A percentile compares a stretch with the other conserved stretches of the same genome.
Evolutionary conservation across 306 rosid species (phyloP).

Genomic region (Pterocarpus macrocarpus): DNA sequence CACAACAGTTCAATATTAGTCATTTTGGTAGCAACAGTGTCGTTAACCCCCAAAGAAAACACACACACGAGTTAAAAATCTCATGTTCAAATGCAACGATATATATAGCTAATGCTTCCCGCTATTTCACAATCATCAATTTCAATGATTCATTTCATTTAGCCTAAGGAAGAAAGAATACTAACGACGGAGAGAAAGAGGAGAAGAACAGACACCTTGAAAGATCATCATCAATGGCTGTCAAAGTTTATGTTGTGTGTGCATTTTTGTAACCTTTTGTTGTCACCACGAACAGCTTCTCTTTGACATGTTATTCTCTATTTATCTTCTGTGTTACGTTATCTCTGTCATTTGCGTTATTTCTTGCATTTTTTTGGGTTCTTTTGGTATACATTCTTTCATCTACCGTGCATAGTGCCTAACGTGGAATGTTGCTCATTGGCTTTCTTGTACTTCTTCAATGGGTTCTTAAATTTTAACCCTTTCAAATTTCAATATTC

Average conservation of each 20-base stretch:
- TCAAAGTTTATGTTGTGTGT: slow-evolving; percentile 81
- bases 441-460: not conserved
- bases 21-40: too few relatives aligned
- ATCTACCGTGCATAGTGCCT: not conserved
- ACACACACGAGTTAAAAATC: too few relatives aligned
- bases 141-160: too few relatives aligned
- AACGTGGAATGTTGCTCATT: not conserved
- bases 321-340: not conserved
- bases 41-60: too few relatives aligned
- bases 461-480: not conserved
- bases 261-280: slow-evolving; percentile 12
- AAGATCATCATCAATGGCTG: slow-evolving; percentile 60
- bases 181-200: not conserved
- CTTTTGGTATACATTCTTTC: not conserved
- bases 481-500: not conserved
- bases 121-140: too few relatives aligned
- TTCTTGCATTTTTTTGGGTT: too few relatives aligned
- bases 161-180: not conserved
- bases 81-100: too few relatives aligned
- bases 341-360: not conserved
- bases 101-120: too few relatives aligned
- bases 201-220: not conserved
- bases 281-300: not conserved
- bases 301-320: not conserved
- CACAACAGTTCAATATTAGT: too few relatives aligned